Evolutionary conservation across 2,329 filamentous ascomycete genomes (phyloP).

Genomic region (Epichloe coenophiala): DNA sequence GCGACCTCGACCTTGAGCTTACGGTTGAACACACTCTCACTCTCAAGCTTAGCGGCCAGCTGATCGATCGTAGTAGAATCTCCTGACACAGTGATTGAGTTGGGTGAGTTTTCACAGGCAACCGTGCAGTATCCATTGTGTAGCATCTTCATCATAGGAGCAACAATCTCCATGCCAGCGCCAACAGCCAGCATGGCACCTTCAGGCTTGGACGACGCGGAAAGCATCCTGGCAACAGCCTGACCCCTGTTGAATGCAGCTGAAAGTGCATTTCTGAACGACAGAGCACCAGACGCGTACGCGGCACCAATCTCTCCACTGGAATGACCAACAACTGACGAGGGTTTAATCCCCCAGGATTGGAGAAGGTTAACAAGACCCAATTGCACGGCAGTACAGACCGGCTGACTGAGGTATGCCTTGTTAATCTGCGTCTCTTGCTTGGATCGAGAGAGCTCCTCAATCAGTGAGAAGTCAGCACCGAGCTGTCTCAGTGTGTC

Average conservation of each 20-base stretch:
- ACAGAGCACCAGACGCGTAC: slow-evolving; percentile 30
- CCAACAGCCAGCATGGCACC: slow-evolving; percentile 46
- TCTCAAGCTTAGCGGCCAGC: slow-evolving; percentile 23
- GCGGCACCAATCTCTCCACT: slow-evolving; percentile 36
- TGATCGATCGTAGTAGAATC: slow-evolving; percentile 29
- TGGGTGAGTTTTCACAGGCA: slow-evolving; percentile 38
- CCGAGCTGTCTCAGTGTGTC: slow-evolving; percentile 20
- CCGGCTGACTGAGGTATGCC: slow-evolving; percentile 30
- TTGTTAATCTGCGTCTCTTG: slow-evolving; percentile 20
- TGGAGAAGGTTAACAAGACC: slow-evolving; percentile 29
- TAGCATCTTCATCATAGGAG: slow-evolving; percentile 13
- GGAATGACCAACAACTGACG: slow-evolving; percentile 30
- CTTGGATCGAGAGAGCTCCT: slow-evolving; percentile 23
- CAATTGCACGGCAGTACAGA: slow-evolving; percentile 34
- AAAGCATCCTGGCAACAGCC: neutral
- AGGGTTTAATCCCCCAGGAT: slow-evolving; percentile 28
- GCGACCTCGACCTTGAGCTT: slow-evolving; percentile 35
- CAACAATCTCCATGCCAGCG: slow-evolving; percentile 18
- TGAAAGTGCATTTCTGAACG: slow-evolving; percentile 29
- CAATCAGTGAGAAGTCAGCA: slow-evolving; percentile 22
- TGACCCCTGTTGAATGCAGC: slow-evolving; percentile 32
- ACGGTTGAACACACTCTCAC: slow-evolving; percentile 31
- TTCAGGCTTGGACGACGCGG: neutral
- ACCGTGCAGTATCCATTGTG: slow-evolving; percentile 9
- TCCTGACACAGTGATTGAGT: slow-evolving; percentile 37